Evolutionary conservation across 2,329 filamentous ascomycete genomes (phyloP), one percentile per base, ranked within the genome.

Genomic region (Aspergillus jensenii): DNA sequence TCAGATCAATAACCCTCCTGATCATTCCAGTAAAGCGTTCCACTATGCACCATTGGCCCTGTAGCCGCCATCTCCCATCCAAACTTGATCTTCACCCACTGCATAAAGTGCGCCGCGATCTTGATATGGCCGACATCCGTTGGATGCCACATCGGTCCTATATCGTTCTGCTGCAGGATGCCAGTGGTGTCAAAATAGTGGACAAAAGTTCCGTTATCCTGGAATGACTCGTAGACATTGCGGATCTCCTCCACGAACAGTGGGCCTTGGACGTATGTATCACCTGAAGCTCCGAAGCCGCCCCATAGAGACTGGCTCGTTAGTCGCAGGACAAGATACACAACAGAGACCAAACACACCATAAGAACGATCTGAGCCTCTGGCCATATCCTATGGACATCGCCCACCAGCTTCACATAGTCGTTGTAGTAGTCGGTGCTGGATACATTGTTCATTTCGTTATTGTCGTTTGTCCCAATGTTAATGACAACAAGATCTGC

Each of bases 121-220:
- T 87, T 87, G 65, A 87, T 76, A 56, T 85, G 81, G 0, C 84
- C 84, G 12, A 86, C 79, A 64, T 87, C 85, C 0, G 84, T 87
- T 0, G 83, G 84, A 64, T 87, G 85, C 61, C 76, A 85, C 62
- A 79, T 76, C 6, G 84, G 84, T 1, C 76, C 79, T 58, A 86
- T 84, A 65, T 87, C 84, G 61, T 87, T 86, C 64, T 87, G 83
- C 63, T 86, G 82, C 63, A 87, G 66, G 45, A 87, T 83, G 0
- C 84, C 84, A 5, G 78, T 82, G 1, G 82, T 86, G 64, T 86
- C 83, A 71, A 87, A 87, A 64, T 85, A 85, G 65, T 85, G 80
- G 23, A 87, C 82, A 53, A 84, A 87, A 0, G 78, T 77, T 55
- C 78, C 65, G 8, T 79, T 77, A 56, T 78, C 64, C 8, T 53